Percentiles rank a stretch among this genome's conserved stretches.
phyloP scores from a whole-genome alignment of 2,329 filamentous ascomycete species.

The Aspergillus sp. region DNA sequence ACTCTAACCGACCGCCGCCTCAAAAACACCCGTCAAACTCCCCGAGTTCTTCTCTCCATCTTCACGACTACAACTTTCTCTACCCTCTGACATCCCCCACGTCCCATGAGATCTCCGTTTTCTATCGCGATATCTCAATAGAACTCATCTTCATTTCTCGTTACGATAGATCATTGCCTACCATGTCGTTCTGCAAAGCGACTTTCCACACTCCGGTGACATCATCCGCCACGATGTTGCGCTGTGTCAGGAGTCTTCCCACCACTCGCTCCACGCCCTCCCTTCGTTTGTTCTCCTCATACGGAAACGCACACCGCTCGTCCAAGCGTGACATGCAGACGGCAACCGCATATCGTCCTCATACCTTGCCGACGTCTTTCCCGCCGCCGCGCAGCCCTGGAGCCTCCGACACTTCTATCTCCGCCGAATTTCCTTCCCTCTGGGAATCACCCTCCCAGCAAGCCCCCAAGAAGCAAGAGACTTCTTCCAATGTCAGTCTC shows the following conservation, averaged over 20 bases:
- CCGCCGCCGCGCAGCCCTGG: constrained; percentile 58
- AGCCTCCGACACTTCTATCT: constrained; percentile 62
- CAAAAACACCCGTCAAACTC: constrained; percentile 20
- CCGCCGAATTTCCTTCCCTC: constrained; percentile 48
- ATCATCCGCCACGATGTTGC: constrained; percentile 46
- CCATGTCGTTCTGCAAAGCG: constrained; percentile 41
- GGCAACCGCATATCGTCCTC: constrained; percentile 63
- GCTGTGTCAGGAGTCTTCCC: constrained; percentile 37
- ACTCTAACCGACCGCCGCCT: constrained; percentile 26
- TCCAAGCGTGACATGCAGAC: constrained; percentile 64
- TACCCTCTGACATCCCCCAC: constrained; percentile 8
- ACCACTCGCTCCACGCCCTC: constrained; percentile 40
- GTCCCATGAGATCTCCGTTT: constrained; percentile 4
- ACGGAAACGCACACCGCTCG: constrained; percentile 43
- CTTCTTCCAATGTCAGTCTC: constrained; percentile 44
- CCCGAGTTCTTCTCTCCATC: constrained; percentile 9
- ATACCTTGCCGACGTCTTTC: constrained; percentile 55
- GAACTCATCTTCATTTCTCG: background rate
- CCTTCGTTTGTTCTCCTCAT: constrained; percentile 50
- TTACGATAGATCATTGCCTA: constrained; percentile 10
- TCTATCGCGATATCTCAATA: constrained; percentile 15
- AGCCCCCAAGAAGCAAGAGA: constrained; percentile 33
- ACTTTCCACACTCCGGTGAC: constrained; percentile 41
- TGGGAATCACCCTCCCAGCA: constrained; percentile 37
- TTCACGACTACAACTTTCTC: constrained; percentile 12